Evolutionary conservation across 2,329 filamentous ascomycete species (phyloP), one percentile per base, ranked within the genome.

Genomic region (Leptodontidium sp.): DNA sequence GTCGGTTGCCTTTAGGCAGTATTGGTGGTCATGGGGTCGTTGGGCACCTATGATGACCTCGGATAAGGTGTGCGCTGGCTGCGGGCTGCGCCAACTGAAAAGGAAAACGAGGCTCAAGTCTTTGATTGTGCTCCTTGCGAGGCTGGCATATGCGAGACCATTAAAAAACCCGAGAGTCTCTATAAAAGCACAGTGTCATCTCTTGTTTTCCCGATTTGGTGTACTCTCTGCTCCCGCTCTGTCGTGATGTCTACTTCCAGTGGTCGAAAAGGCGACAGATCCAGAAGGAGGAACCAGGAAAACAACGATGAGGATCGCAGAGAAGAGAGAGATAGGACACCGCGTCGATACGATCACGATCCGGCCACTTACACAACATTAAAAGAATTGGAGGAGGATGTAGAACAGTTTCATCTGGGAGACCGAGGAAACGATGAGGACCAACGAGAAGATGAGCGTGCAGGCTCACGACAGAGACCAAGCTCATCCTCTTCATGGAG

Each of bases 11-110:
- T 29, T 52, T 52, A 52, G 49, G 49, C 49, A 52, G 24, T 29
- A 52, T 29, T 52, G 49, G 21, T 52, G 49, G 49, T 52, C 49
- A 52, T 52, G 49, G 11, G 49, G 49, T 26, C 24, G 26, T 52
- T 29, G 49, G 49, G 49, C 49, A 52, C 49, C 49, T 9, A 52
- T 52, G 49, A 29, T 52, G 49, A 52, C 24, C 49, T 24, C n/a
- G 12, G 49, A 52, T 52, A 21, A 29, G 49, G 49, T 52, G 49
- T 52, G 49, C 49, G 49, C 49, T 52, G 49, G 49, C 49, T 52
- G 49, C 43, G 24, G 49, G 49, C 49, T 52, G 24, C 43, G 15
- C 49, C 49, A 4, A 52, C 49, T 52, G 21, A 29, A 29, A 2
- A 52, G 24, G 9, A 50, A 24, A 52, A 52, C 49, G 49, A 52